Base-by-base conservation (phyloP, 106 monocot genomes). In the Apostasia ramifera region DNA sequence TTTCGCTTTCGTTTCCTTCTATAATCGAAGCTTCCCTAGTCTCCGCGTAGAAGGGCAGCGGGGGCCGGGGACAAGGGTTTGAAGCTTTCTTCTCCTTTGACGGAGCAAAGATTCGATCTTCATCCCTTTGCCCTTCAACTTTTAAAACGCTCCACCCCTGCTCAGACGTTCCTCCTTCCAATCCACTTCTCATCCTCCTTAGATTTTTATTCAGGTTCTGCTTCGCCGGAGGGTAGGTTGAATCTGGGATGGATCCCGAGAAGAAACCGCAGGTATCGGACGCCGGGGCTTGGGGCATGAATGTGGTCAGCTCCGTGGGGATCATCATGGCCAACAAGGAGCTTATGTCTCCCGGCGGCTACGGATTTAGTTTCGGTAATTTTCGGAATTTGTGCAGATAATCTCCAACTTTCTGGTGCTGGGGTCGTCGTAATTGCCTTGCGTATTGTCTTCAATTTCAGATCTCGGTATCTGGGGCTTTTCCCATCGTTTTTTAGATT, bases 321-420 rank as follows among this genome's bases (percentile, higher is more conserved):
- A 81, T 92, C 72, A 92, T 92, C 79, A 85, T 92, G 92, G 85
- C 71, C 59, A 92, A 92, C 71, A 92, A 92, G 80, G 70, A 85
- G 76, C 88, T 92, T 72, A 92, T 92, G 92, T 92, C 92, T 14
- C 60, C 88, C 68, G 38, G 13, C 50, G 92, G 92, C 47, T 92
- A 92, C 77, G 88, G 77, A 6, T 92, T 92, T 78, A 62, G 76
- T 71, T 92, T 88, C 76, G 92, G 92, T 92, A 81, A n/a, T 11
- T 48, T 50, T 61, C 26, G 26, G 26, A 26, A 26, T 26, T 26
- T 26, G 26, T 26, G 26, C 26, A 26, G 26, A 26, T 26, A 26
- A 26, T 26, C 26, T 26, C 26, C 26, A 26, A 26, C 26, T 26
- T 26, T 26, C 26, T 26, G 26, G 26, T 26, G 26, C 26, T 26